Evolutionary conservation across 495 filamentous ascomycete species (phyloP).

Genomic region (Penicillium tannophilum): DNA sequence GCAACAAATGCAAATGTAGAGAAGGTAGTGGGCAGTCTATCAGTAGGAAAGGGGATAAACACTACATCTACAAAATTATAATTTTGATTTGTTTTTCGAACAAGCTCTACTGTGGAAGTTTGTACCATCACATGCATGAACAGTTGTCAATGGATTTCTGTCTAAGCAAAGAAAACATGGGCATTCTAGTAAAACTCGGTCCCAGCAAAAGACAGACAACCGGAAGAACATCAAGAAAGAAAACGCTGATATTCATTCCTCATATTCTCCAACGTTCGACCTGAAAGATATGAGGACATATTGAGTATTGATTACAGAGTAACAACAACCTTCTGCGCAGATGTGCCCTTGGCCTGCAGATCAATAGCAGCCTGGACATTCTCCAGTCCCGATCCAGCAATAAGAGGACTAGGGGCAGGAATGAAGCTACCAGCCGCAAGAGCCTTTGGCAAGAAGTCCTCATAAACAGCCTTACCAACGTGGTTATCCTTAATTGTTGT

Average conservation of each 20-base stretch:
- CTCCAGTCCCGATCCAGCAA: conserved; percentile 37
- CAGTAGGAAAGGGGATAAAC: not conserved
- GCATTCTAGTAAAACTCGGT: too few species aligned
- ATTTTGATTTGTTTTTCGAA: too few species aligned
- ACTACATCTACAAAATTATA: too few species aligned
- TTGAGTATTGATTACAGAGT: not conserved
- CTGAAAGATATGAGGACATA: not conserved
- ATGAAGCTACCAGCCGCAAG: conserved; percentile 22
- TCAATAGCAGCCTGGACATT: conserved; percentile 38
- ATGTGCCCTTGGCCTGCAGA: conserved; percentile 32
- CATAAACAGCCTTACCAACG: conserved; percentile 29
- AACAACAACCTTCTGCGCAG: conserved; percentile 36
- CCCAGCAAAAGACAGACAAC: too few species aligned
- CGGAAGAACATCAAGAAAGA: too few species aligned
- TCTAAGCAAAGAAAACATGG: too few species aligned
- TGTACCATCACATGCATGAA: too few species aligned
- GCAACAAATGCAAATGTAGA: not conserved
- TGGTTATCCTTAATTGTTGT: conserved; percentile 25
- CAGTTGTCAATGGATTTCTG: too few species aligned
- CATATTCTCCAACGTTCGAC: not conserved
- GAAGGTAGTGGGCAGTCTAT: not conserved
- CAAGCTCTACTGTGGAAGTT: too few species aligned
- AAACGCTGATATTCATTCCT: not conserved
- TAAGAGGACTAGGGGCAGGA: conserved; percentile 31
- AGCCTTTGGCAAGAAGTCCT: conserved; percentile 36